A percentile compares a stretch with the other conserved stretches of the same genome.
Evolutionary conservation across 2,329 filamentous ascomycete genomes (phyloP).

Genomic region (Grosmannia penicillata): DNA sequence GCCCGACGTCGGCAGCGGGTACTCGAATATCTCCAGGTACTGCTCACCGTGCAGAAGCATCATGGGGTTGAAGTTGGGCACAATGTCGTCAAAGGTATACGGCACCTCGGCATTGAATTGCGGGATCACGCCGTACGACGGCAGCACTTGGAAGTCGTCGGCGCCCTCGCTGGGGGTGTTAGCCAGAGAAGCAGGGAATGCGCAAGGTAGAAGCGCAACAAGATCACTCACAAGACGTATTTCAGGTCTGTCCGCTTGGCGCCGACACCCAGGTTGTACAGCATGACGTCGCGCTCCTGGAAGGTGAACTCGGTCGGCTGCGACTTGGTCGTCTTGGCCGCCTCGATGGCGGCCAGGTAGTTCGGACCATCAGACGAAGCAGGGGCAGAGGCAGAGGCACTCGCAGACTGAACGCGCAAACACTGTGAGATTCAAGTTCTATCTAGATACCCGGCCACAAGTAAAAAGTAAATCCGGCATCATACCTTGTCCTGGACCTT

Average conservation of each 20-base stretch:
- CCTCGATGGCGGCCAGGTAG: constrained; percentile 60
- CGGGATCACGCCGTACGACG: constrained; percentile 94
- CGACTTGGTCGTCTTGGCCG: constrained; percentile 57
- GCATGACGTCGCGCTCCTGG: constrained; percentile 73
- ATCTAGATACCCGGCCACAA: neutral
- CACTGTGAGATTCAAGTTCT: constrained; percentile 14
- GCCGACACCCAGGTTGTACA: constrained; percentile 91
- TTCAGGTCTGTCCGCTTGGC: constrained; percentile 80
- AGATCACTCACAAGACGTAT: constrained; percentile 52
- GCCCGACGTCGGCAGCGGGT: constrained; percentile 75
- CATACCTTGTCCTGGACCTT: constrained; percentile 44
- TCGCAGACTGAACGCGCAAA: neutral
- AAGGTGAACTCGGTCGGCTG: constrained; percentile 65
- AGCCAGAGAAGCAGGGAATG: neutral
- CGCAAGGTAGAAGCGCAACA: neutral
- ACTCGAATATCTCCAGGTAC: constrained; percentile 87
- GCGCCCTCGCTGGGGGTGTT: constrained; percentile 47
- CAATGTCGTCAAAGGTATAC: constrained; percentile 66
- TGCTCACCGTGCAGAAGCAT: constrained; percentile 98
- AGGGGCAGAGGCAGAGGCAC: no score
- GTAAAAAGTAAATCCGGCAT: constrained; percentile 15
- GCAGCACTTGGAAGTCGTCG: constrained; percentile 85
- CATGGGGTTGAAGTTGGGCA: constrained; percentile 95
- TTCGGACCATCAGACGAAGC: constrained; percentile 37
- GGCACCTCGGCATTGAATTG: constrained; percentile 72